phyloP scores from a whole-genome alignment of 208 protist genomes.

The Leishmania mexicana region DNA sequence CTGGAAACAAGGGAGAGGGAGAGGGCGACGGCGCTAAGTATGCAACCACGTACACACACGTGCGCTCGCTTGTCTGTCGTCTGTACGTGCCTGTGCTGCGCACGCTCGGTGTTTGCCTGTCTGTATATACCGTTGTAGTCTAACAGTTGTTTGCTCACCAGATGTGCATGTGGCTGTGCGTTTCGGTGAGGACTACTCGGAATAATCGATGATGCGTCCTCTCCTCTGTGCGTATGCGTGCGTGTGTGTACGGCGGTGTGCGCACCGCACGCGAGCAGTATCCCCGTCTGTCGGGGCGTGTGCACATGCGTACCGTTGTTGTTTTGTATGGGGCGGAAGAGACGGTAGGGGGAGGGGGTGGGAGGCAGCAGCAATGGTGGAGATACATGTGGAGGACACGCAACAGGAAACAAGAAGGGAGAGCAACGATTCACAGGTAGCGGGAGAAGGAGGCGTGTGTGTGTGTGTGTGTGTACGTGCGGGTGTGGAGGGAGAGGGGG shows the following conservation, averaged over 20 bases:
- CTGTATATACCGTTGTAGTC: neutral
- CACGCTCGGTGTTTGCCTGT: neutral
- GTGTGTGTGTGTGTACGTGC: neutral
- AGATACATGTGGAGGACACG: neutral
- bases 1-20: neutral
- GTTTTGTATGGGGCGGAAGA: neutral
- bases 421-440: neutral
- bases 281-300: neutral
- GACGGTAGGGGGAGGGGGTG: neutral
- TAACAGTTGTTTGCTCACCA: no score
- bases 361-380: neutral
- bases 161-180: neutral
- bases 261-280: neutral
- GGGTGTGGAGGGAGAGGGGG: neutral
- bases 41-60: neutral
- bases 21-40: neutral
- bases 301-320: neutral
- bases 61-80: neutral
- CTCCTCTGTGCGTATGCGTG: neutral
- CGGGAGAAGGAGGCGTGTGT: neutral
- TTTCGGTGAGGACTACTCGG: neutral
- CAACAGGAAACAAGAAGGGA: neutral
- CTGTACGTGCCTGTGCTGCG: neutral
- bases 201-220: neutral
- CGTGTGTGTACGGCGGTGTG: no score